Evolutionary conservation across 2,329 filamentous ascomycete genomes (phyloP).

Genomic region (Xylaria polymorpha): DNA sequence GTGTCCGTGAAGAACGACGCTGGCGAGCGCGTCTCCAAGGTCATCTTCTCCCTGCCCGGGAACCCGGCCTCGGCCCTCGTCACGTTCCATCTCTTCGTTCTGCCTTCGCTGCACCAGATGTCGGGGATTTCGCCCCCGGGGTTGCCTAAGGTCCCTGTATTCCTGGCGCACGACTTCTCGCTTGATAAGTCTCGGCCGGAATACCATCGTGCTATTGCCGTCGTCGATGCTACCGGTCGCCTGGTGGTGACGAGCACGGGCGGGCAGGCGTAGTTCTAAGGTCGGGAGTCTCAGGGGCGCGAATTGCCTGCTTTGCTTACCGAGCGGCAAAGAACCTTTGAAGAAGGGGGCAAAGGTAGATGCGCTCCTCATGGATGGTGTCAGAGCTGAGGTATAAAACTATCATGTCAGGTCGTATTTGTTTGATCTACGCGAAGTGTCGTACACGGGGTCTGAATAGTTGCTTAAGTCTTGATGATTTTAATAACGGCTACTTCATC

Average conservation of each 20-base stretch:
- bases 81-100: constrained; percentile 92
- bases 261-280: constrained; percentile 84
- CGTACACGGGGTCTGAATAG: background rate
- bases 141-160: constrained; percentile 77
- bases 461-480: background rate
- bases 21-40: constrained; percentile 70
- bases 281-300: constrained; percentile 90
- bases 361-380: constrained; percentile 78
- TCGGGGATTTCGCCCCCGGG: constrained; percentile 76
- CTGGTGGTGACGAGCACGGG: constrained; percentile 86
- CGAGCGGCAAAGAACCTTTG: constrained; percentile 71
- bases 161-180: constrained; percentile 76
- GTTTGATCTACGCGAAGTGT: background rate
- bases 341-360: constrained; percentile 77
- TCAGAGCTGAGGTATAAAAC: constrained; percentile 37
- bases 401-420: background rate
- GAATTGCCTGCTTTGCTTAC: constrained; percentile 85
- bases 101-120: constrained; percentile 84
- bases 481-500: no score
- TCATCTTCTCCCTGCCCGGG: constrained; percentile 90
- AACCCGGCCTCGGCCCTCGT: constrained; percentile 95
- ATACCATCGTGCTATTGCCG: constrained; percentile 87
- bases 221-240: constrained; percentile 71
- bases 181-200: constrained; percentile 83
- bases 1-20: constrained; percentile 72